These are phyloP conservation scores for Silene uniflora DNA, from an alignment of 148 eudicot genomes.

Conservation along the genomic window DNA sequence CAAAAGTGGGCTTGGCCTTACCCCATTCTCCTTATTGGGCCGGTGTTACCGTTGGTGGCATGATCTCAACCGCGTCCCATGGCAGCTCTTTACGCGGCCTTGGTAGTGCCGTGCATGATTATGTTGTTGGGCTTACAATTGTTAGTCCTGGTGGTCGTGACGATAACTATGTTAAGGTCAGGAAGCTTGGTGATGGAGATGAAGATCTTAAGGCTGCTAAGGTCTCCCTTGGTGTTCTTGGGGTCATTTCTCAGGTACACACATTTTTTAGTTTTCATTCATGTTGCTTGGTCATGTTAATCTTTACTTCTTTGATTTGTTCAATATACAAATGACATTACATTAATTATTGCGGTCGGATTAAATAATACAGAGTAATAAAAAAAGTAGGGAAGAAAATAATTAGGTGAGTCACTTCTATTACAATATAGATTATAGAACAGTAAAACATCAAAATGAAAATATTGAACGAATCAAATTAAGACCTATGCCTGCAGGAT, in stretches of 20 bases:
- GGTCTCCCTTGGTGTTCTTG: slow-evolving; percentile 40
- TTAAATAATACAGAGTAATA: no score
- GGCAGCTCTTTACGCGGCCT: slow-evolving; percentile 29
- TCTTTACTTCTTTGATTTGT: no score
- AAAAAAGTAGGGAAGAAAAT: no score
- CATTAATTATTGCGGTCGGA: neutral
- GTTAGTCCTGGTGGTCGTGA: slow-evolving; percentile 21
- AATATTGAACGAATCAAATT: no score
- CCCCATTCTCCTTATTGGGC: slow-evolving; percentile 27
- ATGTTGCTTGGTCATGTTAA: no score
- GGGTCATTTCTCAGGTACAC: slow-evolving; percentile 33
- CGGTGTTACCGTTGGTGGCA: slow-evolving; percentile 29
- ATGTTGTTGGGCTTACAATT: slow-evolving; percentile 25
- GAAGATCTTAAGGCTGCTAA: slow-evolving; percentile 28
- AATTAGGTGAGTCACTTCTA: no score
- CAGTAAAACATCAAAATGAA: no score
- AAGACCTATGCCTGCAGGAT: no score
- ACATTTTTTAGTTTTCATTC: neutral
- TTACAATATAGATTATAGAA: no score
- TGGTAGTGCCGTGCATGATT: slow-evolving; percentile 33
- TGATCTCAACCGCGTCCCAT: slow-evolving; percentile 29
- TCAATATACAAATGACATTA: neutral
- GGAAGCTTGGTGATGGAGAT: slow-evolving; percentile 12
- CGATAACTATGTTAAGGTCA: slow-evolving; percentile 19
- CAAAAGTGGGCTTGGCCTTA: slow-evolving; percentile 15